These are phyloP conservation scores for Ailanthus altissimus DNA, from an alignment of 345 rosid species.

Conservation along the genomic window DNA sequence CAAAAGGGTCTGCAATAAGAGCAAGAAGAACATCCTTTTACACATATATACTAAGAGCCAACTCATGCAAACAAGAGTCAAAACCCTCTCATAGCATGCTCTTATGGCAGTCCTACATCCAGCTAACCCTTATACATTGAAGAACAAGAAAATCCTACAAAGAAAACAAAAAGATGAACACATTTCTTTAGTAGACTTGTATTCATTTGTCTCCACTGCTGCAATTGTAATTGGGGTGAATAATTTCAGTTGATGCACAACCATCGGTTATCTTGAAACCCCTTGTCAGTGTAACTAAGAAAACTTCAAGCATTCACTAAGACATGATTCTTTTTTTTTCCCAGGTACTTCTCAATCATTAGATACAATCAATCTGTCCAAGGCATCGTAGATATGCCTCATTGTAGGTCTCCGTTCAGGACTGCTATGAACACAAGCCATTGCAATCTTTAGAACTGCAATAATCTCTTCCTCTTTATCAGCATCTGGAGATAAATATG, in stretches of 20 bases:
- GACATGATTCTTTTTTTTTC: not conserved
- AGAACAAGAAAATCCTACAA: conserved; percentile 23
- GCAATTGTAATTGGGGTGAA: not conserved
- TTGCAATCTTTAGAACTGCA: conserved; percentile 75
- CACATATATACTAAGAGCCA: conserved; percentile 19
- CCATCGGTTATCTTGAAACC: conserved; percentile 12
- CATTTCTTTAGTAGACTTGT: conserved; percentile 4
- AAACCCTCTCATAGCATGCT: conserved; percentile 14
- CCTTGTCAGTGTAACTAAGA: not conserved
- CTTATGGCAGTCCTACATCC: conserved; percentile 23
- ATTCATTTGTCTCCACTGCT: conserved; percentile 14
- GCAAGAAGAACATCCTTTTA: conserved; percentile 25
- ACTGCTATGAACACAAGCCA: conserved; percentile 71
- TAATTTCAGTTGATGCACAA: conserved; percentile 1
- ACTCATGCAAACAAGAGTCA: conserved; percentile 14
- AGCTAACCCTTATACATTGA: conserved; percentile 22
- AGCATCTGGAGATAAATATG: conserved; percentile 60
- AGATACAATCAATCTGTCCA: conserved; percentile 53
- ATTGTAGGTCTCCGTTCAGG: conserved; percentile 88
- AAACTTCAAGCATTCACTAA: conserved; percentile 4
- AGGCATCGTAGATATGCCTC: conserved; percentile 67
- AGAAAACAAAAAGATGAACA: conserved; percentile 13
- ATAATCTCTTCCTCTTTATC: conserved; percentile 89
- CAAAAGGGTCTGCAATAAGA: conserved; percentile 27
- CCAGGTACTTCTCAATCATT: conserved; percentile 36